Base-by-base conservation (phyloP, 2,329 filamentous ascomycete genomes). In the Phaeophleospora eucalypticola region DNA sequence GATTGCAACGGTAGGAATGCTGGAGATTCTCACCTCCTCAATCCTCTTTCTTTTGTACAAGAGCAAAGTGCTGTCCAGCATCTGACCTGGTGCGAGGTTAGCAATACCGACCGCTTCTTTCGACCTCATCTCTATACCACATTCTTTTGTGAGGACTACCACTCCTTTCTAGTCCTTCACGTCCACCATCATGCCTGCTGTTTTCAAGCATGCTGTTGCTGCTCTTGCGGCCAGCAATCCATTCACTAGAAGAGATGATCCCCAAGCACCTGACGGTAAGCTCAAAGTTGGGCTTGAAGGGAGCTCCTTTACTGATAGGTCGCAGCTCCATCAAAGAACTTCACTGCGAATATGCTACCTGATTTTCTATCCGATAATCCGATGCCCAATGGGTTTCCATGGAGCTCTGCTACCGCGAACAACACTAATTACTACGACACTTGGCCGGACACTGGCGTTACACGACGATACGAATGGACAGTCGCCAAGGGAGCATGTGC, bases 371-470 rank as follows among this genome's bases (percentile, higher is more conserved):
- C 44, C 10, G 29, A 41, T 19, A 46, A 29, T 21, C 45, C 29
- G 27, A 24, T 44, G 29, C 44, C 41, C 14, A 27, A 46, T 21
- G 44, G 44, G n/a, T 57, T 45, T 4, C 64, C 64, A 2, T 66
- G 64, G 64, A 63, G 63, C 17, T 41, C 48, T 33, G 53, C 53
- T 18, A 60, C 53, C 3, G 52, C 58, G 10, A 48, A 56, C 18
- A 59, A 63, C 29, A 61, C 57, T 18, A 64, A 65, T 39, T 57
- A 62, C 18, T 65, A 66, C 55, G 47, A 59, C 32, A 51, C 19
- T 49, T 60, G 33, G 45, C 64, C 64, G 1, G 58, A 64, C 20
- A 65, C 62, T 19, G 59, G 60, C 27, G 51, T 63, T 12, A 64
- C 60, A 7, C 52, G 62, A 16, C 49, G 52, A 10, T 65, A 64